These are phyloP conservation scores for Crucihimalaya himalaica DNA, from an alignment of 345 rosid genomes.

Conservation along the genomic window DNA sequence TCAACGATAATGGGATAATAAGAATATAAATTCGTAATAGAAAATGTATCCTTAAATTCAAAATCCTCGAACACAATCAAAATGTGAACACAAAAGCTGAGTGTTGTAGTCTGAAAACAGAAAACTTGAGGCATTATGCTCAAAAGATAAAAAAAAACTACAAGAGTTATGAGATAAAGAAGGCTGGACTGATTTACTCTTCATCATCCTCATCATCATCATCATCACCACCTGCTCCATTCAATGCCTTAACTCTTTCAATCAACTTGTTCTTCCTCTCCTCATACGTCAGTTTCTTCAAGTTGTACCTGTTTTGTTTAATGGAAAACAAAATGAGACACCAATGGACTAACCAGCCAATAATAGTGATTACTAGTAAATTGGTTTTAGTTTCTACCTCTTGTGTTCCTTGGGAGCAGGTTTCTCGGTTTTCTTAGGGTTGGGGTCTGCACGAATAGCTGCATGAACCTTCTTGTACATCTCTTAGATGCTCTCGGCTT, in stretches of 20 bases:
- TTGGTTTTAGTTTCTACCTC: constrained; percentile 42
- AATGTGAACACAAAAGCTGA: constrained; percentile 19
- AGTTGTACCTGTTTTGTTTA: too few species aligned
- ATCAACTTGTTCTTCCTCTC: too few species aligned
- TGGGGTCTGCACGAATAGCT: constrained; percentile 71
- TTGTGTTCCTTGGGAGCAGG: constrained; percentile 58
- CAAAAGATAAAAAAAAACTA: constrained; percentile 27
- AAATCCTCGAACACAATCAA: constrained; percentile 23
- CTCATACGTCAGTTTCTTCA: too few species aligned
- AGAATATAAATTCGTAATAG: background rate
- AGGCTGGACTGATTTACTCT: too few species aligned
- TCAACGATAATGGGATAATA: background rate
- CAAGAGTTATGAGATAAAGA: constrained; percentile 3
- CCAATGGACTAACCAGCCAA: background rate
- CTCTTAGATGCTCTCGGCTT: constrained; percentile 58
- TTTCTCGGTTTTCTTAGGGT: constrained; percentile 52
- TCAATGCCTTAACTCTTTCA: too few species aligned
- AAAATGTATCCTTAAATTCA: constrained; percentile 26
- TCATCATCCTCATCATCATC: too few species aligned
- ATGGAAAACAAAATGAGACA: too few species aligned
- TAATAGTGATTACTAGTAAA: background rate
- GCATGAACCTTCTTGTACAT: constrained; percentile 73
- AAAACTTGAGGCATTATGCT: constrained; percentile 25
- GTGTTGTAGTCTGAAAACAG: constrained; percentile 22
- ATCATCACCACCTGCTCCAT: too few species aligned